phyloP scores from a whole-genome alignment of 2,329 filamentous ascomycete genomes.

The Nothophoma quercina region DNA sequence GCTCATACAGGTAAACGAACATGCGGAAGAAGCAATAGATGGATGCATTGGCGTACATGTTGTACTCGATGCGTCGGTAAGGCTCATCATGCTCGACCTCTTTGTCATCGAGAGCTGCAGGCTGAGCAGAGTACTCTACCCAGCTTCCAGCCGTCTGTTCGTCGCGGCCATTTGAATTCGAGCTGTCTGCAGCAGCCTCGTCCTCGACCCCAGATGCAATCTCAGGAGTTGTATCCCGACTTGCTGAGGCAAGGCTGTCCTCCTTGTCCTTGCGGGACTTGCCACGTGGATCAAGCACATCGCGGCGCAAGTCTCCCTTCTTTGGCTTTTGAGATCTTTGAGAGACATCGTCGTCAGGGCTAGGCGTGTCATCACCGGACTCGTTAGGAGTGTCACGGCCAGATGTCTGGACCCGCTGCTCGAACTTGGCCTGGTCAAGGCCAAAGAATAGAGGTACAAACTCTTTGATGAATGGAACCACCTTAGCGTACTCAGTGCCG shows the following conservation, averaged over 20 bases:
- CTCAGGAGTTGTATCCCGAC: slow-evolving; percentile 89
- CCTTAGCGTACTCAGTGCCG: slow-evolving; percentile 53
- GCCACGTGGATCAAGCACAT: slow-evolving; percentile 82
- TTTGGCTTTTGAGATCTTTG: slow-evolving; percentile 72
- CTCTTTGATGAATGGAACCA: slow-evolving; percentile 58
- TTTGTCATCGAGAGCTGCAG: slow-evolving; percentile 66
- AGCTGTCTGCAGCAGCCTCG: slow-evolving; percentile 71
- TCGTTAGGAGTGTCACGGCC: slow-evolving; percentile 50
- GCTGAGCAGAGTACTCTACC: slow-evolving; percentile 65
- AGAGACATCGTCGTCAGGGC: slow-evolving; percentile 74
- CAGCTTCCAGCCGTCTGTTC: slow-evolving; percentile 72
- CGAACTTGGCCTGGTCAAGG: slow-evolving; percentile 63
- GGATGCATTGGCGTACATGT: slow-evolving; percentile 89
- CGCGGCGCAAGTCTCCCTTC: slow-evolving; percentile 75
- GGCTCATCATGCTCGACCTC: slow-evolving; percentile 77
- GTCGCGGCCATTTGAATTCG: slow-evolving; percentile 61
- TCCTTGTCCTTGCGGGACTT: slow-evolving; percentile 79
- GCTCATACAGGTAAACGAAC: slow-evolving; percentile 88
- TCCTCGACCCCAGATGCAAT: slow-evolving; percentile 79
- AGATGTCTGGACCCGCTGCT: slow-evolving; percentile 67
- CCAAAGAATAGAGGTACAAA: slow-evolving; percentile 61
- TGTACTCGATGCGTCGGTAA: slow-evolving; percentile 81
- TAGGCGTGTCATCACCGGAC: slow-evolving; percentile 67
- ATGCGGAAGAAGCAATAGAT: slow-evolving; percentile 96
- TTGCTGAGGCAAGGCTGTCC: slow-evolving; percentile 77